phyloP scores from a whole-genome alignment of 177 flowering plant genomes.

The Vitis hybrid region DNA sequence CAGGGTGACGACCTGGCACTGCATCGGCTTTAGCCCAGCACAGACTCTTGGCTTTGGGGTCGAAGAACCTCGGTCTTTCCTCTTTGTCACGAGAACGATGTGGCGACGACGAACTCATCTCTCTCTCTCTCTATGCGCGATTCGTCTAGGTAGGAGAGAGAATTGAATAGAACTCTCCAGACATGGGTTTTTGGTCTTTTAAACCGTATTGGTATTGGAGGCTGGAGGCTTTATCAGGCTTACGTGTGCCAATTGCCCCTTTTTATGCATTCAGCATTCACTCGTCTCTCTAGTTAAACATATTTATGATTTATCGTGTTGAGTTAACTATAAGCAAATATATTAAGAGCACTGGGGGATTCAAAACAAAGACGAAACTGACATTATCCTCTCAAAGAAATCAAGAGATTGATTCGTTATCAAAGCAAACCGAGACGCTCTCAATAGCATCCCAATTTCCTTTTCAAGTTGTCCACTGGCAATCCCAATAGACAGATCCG shows the following conservation, averaged over 20 bases:
- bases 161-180: not conserved
- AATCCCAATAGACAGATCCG: too few species aligned
- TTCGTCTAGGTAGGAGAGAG: not conserved
- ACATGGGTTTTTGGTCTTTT: too few species aligned
- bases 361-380: too few species aligned
- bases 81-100: slow-evolving; percentile 29
- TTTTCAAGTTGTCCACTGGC: too few species aligned
- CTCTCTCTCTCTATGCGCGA: not conserved
- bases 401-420: too few species aligned
- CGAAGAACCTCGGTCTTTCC: slow-evolving; percentile 82
- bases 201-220: not conserved
- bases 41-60: slow-evolving; percentile 52
- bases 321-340: too few species aligned
- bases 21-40: slow-evolving; percentile 83
- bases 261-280: not conserved
- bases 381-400: too few species aligned
- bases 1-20: slow-evolving; percentile 87
- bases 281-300: not conserved
- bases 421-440: too few species aligned
- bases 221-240: too few species aligned
- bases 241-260: not conserved
- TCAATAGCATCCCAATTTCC: too few species aligned
- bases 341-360: too few species aligned
- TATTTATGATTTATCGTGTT: too few species aligned
- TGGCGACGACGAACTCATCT: slow-evolving; percentile 34